A percentile compares a stretch with the other conserved stretches of the same genome.
Conservation (phyloP, 2,329 filamentous ascomycete genomes). For the Cryphonectria japonica region DNA sequence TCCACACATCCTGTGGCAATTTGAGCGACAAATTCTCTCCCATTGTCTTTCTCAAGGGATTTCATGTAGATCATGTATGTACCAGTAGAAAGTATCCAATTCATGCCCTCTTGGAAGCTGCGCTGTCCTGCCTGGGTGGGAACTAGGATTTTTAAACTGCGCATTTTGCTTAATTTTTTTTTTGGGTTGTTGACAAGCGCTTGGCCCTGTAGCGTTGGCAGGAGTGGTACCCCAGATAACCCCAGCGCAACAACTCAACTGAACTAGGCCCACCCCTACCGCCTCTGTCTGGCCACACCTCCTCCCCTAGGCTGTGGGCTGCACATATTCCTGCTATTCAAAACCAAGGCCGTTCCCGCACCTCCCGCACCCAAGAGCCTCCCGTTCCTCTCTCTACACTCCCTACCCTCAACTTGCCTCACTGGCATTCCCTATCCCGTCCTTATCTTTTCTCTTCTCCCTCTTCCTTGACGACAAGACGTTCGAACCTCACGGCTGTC, state of each 20-base stretch:
- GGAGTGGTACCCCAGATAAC: slow-evolving; percentile 6
- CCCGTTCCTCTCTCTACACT: slow-evolving; percentile 23
- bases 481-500: neutral
- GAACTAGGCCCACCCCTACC: slow-evolving; percentile 12
- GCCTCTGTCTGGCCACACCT: neutral
- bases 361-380: slow-evolving; percentile 24
- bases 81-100: neutral
- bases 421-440: slow-evolving; percentile 14
- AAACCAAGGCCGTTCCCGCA: slow-evolving; percentile 29
- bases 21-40: neutral
- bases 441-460: neutral
- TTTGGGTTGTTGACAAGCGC: slow-evolving; percentile 10
- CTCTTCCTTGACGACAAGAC: slow-evolving; percentile 9
- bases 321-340: slow-evolving; percentile 26
- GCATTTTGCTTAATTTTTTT: neutral
- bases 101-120: neutral
- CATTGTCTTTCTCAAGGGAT: neutral
- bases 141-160: neutral
- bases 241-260: slow-evolving; percentile 1
- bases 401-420: slow-evolving; percentile 6
- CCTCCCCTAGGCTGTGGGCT: neutral
- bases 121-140: neutral
- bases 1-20: neutral
- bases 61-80: neutral
- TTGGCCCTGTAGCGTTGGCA: slow-evolving; percentile 3